Evolutionary conservation across 495 filamentous ascomycete species (phyloP).

Genomic region (Xylaria curta): DNA sequence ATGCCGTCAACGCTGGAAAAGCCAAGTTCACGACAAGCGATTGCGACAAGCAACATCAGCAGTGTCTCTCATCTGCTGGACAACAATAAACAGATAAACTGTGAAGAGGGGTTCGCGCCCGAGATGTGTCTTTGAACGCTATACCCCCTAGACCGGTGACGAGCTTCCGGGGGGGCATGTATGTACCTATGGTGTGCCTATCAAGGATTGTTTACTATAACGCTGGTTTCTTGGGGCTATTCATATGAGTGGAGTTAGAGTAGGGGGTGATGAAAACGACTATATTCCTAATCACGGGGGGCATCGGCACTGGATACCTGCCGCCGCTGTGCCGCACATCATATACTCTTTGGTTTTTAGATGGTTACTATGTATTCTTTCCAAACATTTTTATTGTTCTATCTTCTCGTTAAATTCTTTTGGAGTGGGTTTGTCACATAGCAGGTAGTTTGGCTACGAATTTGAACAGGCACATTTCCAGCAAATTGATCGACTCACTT

Average conservation of each 20-base stretch:
- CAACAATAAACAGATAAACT: constrained; percentile 3
- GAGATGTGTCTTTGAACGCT: constrained; percentile 2
- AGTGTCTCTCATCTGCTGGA: constrained; percentile 25
- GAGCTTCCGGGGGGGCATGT: background rate
- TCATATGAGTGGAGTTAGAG: background rate
- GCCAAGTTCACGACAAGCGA: constrained; percentile 44
- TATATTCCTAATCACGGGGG: constrained; percentile 21
- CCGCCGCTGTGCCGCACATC: constrained; percentile 10
- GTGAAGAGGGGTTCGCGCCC: background rate
- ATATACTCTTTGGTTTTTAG: constrained; percentile 22
- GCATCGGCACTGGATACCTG: constrained; percentile 22
- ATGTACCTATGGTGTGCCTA: constrained; percentile 15
- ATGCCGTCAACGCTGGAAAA: constrained; percentile 48
- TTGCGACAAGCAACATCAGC: constrained; percentile 50
- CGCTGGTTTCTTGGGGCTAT: constrained; percentile 1
- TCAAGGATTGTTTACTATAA: constrained; percentile 8
- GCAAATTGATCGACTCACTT: too few relatives aligned
- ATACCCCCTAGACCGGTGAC: constrained; percentile 10
- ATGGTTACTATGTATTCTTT: constrained; percentile 21
- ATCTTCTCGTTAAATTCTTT: background rate
- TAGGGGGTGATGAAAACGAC: constrained; percentile 13
- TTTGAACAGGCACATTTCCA: constrained; percentile 22
- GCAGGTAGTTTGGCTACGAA: constrained; percentile 13
- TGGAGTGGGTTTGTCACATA: constrained; percentile 4
- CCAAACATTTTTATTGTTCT: constrained; percentile 7